These are phyloP conservation scores for Flaveria brownii DNA, from an alignment of 129 eudicot species.

Conservation along the genomic window DNA sequence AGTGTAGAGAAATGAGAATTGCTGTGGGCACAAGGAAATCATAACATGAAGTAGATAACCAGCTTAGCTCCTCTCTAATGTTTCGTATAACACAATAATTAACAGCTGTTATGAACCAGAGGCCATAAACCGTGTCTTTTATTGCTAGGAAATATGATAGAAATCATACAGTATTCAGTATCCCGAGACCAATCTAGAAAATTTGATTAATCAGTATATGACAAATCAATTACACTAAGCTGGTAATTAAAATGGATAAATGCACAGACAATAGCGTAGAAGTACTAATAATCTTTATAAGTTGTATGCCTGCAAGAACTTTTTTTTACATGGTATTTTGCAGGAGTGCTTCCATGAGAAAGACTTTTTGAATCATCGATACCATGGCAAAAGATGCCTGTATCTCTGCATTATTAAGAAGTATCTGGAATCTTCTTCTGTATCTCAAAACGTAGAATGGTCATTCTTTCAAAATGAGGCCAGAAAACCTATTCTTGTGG, in stretches of 20 bases:
- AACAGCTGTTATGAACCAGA: background rate
- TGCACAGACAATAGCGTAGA: background rate
- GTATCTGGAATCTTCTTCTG: conserved; percentile 55
- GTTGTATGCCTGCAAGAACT: background rate
- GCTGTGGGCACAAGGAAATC: background rate
- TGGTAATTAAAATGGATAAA: conserved; percentile 4
- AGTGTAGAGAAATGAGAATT: background rate
- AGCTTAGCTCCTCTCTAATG: background rate
- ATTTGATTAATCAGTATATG: background rate
- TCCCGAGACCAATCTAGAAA: background rate
- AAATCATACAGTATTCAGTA: background rate
- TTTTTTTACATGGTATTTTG: background rate
- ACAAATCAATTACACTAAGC: background rate
- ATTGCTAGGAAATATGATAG: background rate
- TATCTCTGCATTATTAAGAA: conserved; percentile 82
- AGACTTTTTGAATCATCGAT: conserved; percentile 84
- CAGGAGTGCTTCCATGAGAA: conserved; percentile 95
- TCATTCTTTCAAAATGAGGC: conserved; percentile 83
- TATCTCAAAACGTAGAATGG: conserved; percentile 61
- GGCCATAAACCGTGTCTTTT: background rate
- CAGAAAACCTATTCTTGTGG: conserved; percentile 80
- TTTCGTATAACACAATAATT: background rate
- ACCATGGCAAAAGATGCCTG: conserved; percentile 93
- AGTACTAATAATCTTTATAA: background rate
- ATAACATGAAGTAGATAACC: background rate